Evolutionary conservation across 1,284 basidiomycete species (phyloP), one percentile per base, ranked within the genome.

Genomic region (Phellinidium pouzarii): DNA sequence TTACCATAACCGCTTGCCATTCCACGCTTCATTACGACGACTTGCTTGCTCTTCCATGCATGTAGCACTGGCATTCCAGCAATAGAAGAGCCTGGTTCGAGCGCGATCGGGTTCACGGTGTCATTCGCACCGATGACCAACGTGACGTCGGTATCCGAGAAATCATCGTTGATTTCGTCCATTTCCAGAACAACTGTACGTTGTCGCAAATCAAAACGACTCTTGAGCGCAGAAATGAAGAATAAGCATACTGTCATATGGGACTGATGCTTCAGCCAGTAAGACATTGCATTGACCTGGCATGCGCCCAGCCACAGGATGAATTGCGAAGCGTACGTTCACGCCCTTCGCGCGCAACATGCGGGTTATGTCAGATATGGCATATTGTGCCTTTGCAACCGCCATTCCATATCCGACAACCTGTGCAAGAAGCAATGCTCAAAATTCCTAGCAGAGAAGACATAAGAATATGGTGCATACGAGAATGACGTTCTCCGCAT

Each of bases 81-180:
- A 59, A 92, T 92, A 8, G 88, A 74, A 54, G 85, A 89, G 40
- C 87, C 87, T 4, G 85, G 77, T 67, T 92, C 88, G n/a, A 92
- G 73, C 19, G 89, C 87, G 58, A 92, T 91, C 8, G 89, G 89
- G 66, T 92, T 92, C 50, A 91, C 88, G 1, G 90, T 92, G 65
- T 92, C 89, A 61, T 92, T 92, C n/a, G 89, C 89, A 43, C 89
- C 89, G 58, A 89, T 88, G 58, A 89, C 88, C 19, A 92, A 77
- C 9, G 85, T 87, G 8, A 92, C 78, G 64, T 92, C 90, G 0
- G 90, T 91, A 29, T 88, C 84, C 51, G 74, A 72, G 67, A 92
- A 92, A 65, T 92, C 90, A 48, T 91, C 88, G 63, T 92, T 91
- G 69, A 92, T 91, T 68, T 92, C 89, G 60, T 92, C 89, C 90